These are phyloP conservation scores for Cercospora citrullina DNA, from an alignment of 2,329 filamentous ascomycete species.

Conservation along the genomic window DNA sequence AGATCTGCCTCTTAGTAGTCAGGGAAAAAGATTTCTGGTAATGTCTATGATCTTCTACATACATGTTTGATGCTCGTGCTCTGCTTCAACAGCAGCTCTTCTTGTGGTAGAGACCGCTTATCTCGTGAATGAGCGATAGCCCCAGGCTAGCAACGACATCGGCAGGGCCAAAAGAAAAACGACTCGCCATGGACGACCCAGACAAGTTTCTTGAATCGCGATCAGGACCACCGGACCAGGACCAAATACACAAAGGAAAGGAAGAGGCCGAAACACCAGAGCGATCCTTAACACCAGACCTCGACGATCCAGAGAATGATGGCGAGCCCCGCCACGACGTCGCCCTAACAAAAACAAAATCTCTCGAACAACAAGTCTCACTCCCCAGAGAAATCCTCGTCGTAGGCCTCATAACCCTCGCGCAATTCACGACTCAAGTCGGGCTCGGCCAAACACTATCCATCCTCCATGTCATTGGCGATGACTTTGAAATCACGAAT, in stretches of 20 bases:
- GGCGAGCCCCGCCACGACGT: constrained; percentile 6
- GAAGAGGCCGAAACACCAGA: constrained; percentile 24
- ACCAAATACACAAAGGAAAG: background rate
- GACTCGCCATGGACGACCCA: background rate
- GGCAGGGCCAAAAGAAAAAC: background rate
- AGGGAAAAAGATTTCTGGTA: background rate
- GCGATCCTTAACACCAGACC: constrained; percentile 16
- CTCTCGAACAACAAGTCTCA: constrained; percentile 32
- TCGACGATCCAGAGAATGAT: constrained; percentile 12
- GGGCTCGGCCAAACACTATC: constrained; percentile 33
- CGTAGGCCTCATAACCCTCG: constrained; percentile 33
- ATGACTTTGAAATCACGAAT: constrained; percentile 43
- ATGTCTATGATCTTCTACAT: background rate
- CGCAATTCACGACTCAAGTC: constrained; percentile 36
- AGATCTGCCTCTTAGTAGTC: background rate
- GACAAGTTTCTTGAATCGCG: background rate
- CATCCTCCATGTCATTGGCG: constrained; percentile 44
- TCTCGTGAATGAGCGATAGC: no score
- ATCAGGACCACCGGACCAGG: background rate
- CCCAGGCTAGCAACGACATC: no score
- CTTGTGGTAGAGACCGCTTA: no score
- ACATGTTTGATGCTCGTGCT: background rate
- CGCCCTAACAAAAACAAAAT: constrained; percentile 23
- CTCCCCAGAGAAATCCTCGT: constrained; percentile 36
- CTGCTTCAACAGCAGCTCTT: background rate